Conservation (phyloP, 257 asterid genomes). For the Solanum tarijense region DNA sequence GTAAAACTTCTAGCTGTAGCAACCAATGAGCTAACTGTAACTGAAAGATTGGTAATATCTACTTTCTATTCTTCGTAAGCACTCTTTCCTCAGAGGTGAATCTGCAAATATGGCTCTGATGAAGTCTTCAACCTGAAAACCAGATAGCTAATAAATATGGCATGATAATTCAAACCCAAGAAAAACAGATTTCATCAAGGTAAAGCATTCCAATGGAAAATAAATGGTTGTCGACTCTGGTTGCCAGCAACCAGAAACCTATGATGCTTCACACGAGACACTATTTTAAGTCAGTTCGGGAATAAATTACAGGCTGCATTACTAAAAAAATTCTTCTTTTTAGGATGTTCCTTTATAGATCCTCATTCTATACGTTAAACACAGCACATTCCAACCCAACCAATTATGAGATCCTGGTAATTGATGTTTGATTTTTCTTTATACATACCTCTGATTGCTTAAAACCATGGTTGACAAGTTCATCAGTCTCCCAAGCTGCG, state of each 20-base stretch:
- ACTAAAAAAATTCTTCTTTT: background rate
- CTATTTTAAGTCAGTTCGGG: background rate
- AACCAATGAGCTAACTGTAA: background rate
- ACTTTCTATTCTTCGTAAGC: conserved; percentile 59
- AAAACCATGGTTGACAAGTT: conserved; percentile 57
- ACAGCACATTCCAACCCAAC: background rate
- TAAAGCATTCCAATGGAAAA: background rate
- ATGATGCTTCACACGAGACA: background rate
- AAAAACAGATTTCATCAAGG: background rate
- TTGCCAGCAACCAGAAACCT: background rate
- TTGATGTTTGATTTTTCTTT: background rate
- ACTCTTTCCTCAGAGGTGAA: conserved; percentile 83
- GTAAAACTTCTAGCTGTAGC: background rate
- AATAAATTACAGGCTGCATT: background rate
- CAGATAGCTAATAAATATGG: background rate
- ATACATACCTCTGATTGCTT: conserved; percentile 55
- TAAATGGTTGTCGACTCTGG: background rate
- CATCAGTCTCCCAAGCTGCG: conserved; percentile 84
- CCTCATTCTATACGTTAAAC: background rate
- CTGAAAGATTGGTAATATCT: background rate
- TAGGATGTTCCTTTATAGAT: background rate
- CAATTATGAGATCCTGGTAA: background rate
- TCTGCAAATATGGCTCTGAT: conserved; percentile 83
- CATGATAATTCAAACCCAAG: background rate
- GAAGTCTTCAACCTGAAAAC: conserved; percentile 65